Evolutionary conservation across 2,329 filamentous ascomycete genomes (phyloP).

Genomic region (Microcyclospora tardicrescens): DNA sequence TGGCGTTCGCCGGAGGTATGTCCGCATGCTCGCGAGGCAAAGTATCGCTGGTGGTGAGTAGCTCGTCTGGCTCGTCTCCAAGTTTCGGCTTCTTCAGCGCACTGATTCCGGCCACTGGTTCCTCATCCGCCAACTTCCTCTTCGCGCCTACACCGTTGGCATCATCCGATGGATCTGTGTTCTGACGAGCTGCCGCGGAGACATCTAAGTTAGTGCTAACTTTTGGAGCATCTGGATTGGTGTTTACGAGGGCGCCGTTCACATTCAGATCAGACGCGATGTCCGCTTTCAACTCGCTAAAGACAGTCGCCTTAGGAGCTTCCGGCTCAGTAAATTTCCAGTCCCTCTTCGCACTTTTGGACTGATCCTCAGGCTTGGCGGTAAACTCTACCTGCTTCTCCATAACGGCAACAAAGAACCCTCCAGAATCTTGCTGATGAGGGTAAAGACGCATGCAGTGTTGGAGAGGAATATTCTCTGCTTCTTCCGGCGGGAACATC

Average conservation of each 20-base stretch:
- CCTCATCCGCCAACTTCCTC: conserved; percentile 28
- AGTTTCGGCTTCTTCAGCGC: conserved; percentile 21
- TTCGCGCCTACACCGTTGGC: conserved; percentile 16
- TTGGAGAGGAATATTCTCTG: conserved; percentile 60
- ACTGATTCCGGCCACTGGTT: conserved; percentile 22
- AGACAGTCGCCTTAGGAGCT: conserved; percentile 12
- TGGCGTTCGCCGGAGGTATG: conserved; percentile 9
- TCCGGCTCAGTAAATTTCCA: conserved; percentile 17
- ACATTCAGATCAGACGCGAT: conserved; percentile 16
- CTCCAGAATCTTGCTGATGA: conserved; percentile 89
- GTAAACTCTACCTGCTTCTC: conserved; percentile 84
- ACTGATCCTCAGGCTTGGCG: conserved; percentile 54
- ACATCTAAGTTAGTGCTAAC: conserved; percentile 5
- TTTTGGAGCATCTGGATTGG: background rate
- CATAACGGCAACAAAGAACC: conserved; percentile 92
- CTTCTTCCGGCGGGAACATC: conserved; percentile 65
- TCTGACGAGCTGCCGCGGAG: conserved; percentile 7
- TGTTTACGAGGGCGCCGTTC: background rate
- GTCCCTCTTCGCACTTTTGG: conserved; percentile 27
- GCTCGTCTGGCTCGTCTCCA: conserved; percentile 13
- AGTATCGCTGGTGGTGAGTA: conserved; percentile 2
- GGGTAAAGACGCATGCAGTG: conserved; percentile 90
- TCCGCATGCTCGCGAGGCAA: conserved; percentile 10
- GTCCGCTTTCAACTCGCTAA: conserved; percentile 30
- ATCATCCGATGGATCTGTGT: conserved; percentile 3